Evolutionary conservation across 352 stramenopile species (phyloP), one percentile per base, ranked within the genome.

Genomic region (Pythium apleroticum): DNA sequence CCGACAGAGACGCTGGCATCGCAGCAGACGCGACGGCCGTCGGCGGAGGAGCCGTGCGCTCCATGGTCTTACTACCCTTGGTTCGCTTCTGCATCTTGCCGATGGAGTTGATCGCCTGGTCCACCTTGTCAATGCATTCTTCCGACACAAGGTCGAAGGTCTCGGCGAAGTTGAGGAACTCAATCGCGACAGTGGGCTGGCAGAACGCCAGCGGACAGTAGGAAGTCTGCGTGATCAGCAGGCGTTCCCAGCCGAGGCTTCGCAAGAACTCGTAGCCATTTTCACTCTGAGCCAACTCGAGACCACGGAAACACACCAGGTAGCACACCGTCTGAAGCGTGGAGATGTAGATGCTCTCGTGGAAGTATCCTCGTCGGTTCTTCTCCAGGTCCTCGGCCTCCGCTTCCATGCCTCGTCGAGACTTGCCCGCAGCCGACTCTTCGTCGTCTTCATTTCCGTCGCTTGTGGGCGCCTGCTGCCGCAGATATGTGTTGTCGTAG

Each of bases 271-370:
- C 81, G 63, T 93, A 95, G 24, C 86, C 79, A 28, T 83, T 79
- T 24, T 86, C 78, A 30, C 58, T 77, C 50, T 88, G 72, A 73
- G 90, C 71, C 53, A 98, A 78, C 67, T 96, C 87, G 37, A 93
- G 74, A n/a, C 95, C 96, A 37, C 95, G 88, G 69, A 99, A 99
- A 69, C 96, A 99, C 73, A 99, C 84, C 45, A 99, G 90, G 77
- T 99, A 99, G 78, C 98, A 99, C 37, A 97, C 93, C 17, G 96
- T 96, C 76, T 99, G 97, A 37, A 97, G 73, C 43, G 84, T 88
- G 0, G 82, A 91, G 55, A 93, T 81, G 72, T 81, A 93, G 55
- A 88, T 94, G 54, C 71, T 84, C 60, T 89, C 83, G 27, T 90
- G 79, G 52, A 91, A 90, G 27, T 57, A 55, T 0, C 45, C 54